phyloP scores from a whole-genome alignment of 2,329 filamentous ascomycete genomes.

The Calonectria honghensis region DNA sequence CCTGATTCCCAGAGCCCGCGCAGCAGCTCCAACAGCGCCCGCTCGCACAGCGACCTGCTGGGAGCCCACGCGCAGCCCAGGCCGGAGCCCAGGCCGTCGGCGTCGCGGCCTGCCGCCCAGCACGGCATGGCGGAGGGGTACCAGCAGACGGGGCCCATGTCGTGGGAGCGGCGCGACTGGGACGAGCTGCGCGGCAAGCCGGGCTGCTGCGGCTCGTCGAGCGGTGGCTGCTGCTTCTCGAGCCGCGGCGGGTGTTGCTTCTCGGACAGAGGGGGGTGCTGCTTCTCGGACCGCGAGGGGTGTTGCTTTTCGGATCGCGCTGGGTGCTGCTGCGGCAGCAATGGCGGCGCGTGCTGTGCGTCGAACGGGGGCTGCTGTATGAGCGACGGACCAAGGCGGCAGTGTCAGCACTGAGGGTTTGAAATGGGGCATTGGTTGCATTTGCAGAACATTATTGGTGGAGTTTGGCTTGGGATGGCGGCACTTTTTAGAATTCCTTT shows the following conservation, averaged over 20 bases:
- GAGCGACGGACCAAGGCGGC: neutral
- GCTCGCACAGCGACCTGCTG: conserved; percentile 27
- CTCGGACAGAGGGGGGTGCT: conserved; percentile 34
- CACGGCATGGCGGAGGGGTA: conserved; percentile 19
- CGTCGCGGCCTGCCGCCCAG: neutral
- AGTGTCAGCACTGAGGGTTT: neutral
- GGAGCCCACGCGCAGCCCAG: neutral
- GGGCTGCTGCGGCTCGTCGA: conserved; percentile 39
- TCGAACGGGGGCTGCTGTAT: conserved; percentile 1
- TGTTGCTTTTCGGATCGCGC: conserved; percentile 38
- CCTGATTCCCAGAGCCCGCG: conserved; percentile 13
- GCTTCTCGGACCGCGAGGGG: conserved; percentile 35
- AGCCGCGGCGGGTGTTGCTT: conserved; percentile 37
- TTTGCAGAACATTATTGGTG: neutral
- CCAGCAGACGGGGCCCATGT: conserved; percentile 33
- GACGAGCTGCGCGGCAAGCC: conserved; percentile 24
- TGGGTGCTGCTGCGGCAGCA: conserved; percentile 30
- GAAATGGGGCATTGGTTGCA: neutral
- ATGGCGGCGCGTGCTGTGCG: conserved; percentile 26
- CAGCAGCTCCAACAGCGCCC: conserved; percentile 33
- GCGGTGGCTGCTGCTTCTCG: conserved; percentile 39
- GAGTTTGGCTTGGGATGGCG: neutral
- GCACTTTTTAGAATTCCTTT: neutral
- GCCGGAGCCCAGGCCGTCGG: neutral
- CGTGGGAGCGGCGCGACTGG: conserved; percentile 33